phyloP scores from a whole-genome alignment of 2,329 filamentous ascomycete genomes.

The Alternaria viburni region DNA sequence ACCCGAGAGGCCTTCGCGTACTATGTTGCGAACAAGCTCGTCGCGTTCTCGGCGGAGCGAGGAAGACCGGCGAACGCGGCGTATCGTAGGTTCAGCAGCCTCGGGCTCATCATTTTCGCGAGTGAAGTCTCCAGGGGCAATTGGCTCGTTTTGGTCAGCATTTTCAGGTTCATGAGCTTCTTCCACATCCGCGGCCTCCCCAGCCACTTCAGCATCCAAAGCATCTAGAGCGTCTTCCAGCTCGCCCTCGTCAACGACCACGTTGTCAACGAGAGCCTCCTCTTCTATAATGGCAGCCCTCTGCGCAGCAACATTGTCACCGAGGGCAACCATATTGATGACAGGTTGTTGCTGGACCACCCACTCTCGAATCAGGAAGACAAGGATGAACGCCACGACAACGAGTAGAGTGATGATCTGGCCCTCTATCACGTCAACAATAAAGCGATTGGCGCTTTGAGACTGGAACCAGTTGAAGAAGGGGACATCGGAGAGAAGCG shows the following conservation, averaged over 20 bases:
- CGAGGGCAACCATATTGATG: slow-evolving; percentile 71
- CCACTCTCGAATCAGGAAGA: slow-evolving; percentile 96
- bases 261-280: slow-evolving; percentile 21
- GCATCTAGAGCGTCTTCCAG: slow-evolving; percentile 9
- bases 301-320: slow-evolving; percentile 37
- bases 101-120: neutral
- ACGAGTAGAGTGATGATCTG: slow-evolving; percentile 92
- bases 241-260: slow-evolving; percentile 13
- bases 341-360: slow-evolving; percentile 97
- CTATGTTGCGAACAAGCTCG: slow-evolving; percentile 21
- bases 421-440: slow-evolving; percentile 87
- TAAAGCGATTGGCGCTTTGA: slow-evolving; percentile 73
- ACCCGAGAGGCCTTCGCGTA: slow-evolving; percentile 27
- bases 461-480: slow-evolving; percentile 61
- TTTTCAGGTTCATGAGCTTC: neutral
- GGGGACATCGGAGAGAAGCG: slow-evolving; percentile 63
- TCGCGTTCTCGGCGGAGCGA: slow-evolving; percentile 21
- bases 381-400: slow-evolving; percentile 92
- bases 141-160: neutral
- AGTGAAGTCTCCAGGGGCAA: neutral
- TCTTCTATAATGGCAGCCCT: slow-evolving; percentile 35
- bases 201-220: slow-evolving; percentile 3
- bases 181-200: neutral
- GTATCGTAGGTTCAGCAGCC: slow-evolving; percentile 11
- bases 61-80: slow-evolving; percentile 22